Evolutionary conservation across 2,329 filamentous ascomycete species (phyloP).

Genomic region (Pseudogymnoascus verrucosus): DNA sequence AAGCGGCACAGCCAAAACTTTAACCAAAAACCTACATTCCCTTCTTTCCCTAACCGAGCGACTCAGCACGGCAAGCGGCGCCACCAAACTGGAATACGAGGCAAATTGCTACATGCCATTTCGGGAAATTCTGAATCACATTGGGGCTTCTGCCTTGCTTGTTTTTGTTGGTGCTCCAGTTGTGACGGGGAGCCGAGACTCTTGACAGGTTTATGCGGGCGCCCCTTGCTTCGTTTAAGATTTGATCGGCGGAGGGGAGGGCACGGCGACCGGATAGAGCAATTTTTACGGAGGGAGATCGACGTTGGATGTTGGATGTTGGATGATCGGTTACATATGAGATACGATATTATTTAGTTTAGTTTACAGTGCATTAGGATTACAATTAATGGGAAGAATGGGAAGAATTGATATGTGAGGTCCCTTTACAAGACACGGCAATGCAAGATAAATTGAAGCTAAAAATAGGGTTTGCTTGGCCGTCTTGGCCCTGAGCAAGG

Average conservation of each 20-base stretch:
- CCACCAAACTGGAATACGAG: neutral
- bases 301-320: no score
- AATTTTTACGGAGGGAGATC: neutral
- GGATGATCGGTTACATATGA: neutral
- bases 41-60: neutral
- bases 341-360: neutral
- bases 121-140: neutral
- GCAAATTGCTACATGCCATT: neutral
- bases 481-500: neutral
- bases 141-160: neutral
- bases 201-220: neutral
- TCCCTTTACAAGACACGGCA: no score
- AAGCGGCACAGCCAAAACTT: neutral
- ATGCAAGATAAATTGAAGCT: neutral
- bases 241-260: neutral
- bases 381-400: neutral
- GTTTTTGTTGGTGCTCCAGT: neutral
- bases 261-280: neutral
- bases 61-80: neutral
- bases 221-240: neutral
- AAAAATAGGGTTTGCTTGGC: neutral
- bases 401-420: neutral
- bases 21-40: neutral
- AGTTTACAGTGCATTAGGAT: neutral
- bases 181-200: no score